Evolutionary conservation across 208 protist species (phyloP).

Genomic region (Herpetomonas tarakana): DNA sequence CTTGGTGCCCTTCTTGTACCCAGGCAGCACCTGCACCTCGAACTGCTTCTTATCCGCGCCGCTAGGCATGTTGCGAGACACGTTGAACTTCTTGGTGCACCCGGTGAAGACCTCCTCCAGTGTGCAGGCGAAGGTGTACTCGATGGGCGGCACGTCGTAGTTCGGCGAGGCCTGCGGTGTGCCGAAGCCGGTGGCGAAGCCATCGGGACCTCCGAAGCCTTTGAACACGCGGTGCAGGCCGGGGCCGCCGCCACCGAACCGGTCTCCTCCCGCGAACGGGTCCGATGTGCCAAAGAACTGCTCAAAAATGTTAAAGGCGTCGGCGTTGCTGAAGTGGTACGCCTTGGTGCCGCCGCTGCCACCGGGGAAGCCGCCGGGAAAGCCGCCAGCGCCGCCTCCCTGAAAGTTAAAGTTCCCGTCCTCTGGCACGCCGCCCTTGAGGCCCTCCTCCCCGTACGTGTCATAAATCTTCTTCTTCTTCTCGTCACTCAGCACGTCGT

Average conservation of each 20-base stretch:
- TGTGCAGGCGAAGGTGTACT: constrained; percentile 90
- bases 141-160: constrained; percentile 79
- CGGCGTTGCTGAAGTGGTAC: constrained; percentile 69
- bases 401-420: constrained; percentile 33
- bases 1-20: constrained; percentile 97
- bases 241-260: constrained; percentile 80
- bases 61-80: constrained; percentile 81
- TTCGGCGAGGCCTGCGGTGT: constrained; percentile 87
- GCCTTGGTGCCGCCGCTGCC: constrained; percentile 25
- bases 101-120: constrained; percentile 98
- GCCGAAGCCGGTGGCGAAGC: constrained; percentile 63
- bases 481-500: constrained; percentile 96
- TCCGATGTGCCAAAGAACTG: constrained; percentile 78
- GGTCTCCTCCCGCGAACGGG: constrained; percentile 81
- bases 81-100: constrained; percentile 92
- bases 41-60: constrained; percentile 87
- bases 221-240: constrained; percentile 83
- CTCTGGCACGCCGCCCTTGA: constrained; percentile 84
- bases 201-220: constrained; percentile 73
- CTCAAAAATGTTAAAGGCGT: constrained; percentile 90
- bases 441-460: constrained; percentile 95
- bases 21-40: constrained; percentile 92
- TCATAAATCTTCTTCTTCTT: constrained; percentile 98
- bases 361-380: constrained; percentile 45
- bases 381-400: constrained; percentile 54